A percentile compares a stretch with the other conserved stretches of the same genome.
phyloP scores from a whole-genome alignment of 495 filamentous ascomycete species.

The Cladorrhinum samala region DNA sequence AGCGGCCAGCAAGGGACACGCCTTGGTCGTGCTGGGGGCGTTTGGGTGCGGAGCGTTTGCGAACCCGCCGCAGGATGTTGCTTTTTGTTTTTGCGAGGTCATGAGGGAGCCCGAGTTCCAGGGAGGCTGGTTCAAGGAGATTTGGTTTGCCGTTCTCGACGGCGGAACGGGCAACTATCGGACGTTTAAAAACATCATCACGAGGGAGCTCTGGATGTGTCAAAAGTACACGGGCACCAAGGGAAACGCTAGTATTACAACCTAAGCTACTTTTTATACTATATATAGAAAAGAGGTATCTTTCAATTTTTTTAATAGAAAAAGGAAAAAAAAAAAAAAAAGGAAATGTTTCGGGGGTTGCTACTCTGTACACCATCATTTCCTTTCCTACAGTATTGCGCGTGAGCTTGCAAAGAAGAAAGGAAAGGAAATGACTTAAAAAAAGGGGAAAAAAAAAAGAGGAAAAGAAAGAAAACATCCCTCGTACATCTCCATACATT shows the following conservation, averaged over 20 bases:
- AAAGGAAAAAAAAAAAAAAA: neutral
- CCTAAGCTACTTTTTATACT: no score
- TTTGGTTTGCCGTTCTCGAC: constrained; percentile 51
- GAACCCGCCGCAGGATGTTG: constrained; percentile 53
- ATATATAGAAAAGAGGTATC: neutral
- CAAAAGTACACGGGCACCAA: neutral
- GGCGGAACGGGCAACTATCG: constrained; percentile 22
- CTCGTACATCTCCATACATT: no score
- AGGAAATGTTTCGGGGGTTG: neutral
- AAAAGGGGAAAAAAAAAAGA: no score
- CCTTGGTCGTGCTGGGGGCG: constrained; percentile 54
- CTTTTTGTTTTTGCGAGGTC: constrained; percentile 50
- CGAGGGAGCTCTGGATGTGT: neutral
- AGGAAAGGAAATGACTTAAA: neutral
- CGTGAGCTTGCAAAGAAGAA: neutral
- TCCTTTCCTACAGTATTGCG: neutral
- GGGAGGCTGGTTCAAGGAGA: constrained; percentile 51
- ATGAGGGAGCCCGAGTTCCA: constrained; percentile 53
- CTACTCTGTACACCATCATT: neutral
- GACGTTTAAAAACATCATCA: neutral
- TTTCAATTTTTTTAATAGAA: neutral
- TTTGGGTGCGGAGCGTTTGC: constrained; percentile 59
- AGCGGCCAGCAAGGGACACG: constrained; percentile 45
- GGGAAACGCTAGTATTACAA: no score
- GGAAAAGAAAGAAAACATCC: no score